Conservation (phyloP, 179 eudicot species). For the Pouteria campechiana region DNA sequence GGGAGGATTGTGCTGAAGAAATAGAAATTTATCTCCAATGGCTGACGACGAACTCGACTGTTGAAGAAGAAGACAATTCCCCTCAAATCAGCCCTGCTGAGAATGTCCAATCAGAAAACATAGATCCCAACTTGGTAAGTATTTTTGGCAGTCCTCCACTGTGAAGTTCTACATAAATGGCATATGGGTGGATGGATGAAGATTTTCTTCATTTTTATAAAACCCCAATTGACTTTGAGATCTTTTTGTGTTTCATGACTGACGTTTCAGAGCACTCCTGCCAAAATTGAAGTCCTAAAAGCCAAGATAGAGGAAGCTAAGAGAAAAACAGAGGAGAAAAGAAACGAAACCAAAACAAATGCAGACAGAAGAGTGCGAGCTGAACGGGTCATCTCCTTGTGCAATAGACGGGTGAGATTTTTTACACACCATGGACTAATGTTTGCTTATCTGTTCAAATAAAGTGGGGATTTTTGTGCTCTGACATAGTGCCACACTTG, state of each 20-base stretch:
- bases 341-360: conserved; percentile 25
- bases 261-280: conserved; percentile 26
- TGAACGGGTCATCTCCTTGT: conserved; percentile 48
- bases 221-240: too few relatives aligned
- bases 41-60: conserved; percentile 8
- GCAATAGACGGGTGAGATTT: conserved; percentile 42
- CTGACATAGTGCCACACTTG: too few relatives aligned
- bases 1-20: conserved; percentile 41
- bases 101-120: conserved; percentile 10
- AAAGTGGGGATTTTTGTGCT: too few relatives aligned
- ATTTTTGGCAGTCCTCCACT: too few relatives aligned
- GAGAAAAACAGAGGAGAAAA: conserved; percentile 19
- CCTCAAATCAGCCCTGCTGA: conserved; percentile 14
- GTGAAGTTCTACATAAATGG: too few relatives aligned
- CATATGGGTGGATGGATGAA: too few relatives aligned
- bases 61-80: conserved; percentile 14
- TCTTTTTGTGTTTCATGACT: too few relatives aligned
- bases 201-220: too few relatives aligned
- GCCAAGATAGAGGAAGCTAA: conserved; percentile 20
- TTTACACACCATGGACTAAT: too few relatives aligned
- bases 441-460: too few relatives aligned
- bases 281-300: conserved; percentile 32
- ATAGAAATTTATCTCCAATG: conserved; percentile 59
- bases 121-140: conserved; percentile 22
- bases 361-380: conserved; percentile 48